phyloP scores from a whole-genome alignment of 2,329 filamentous ascomycete species.

The Colletotrichum sidae region DNA sequence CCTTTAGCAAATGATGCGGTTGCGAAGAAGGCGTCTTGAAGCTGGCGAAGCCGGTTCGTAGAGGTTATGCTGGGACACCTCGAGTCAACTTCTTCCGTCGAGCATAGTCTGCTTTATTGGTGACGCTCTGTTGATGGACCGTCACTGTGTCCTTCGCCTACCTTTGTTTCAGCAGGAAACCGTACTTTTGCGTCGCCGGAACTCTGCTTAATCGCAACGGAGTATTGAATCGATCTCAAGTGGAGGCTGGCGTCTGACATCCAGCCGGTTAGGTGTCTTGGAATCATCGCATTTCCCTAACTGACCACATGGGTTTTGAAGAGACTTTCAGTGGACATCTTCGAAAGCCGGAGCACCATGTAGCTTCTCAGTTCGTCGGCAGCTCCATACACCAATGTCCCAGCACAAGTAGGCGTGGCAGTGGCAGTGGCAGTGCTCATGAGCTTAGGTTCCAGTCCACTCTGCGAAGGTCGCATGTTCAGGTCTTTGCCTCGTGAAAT shows the following conservation, averaged over 20 bases:
- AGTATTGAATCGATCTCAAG: not conserved
- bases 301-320: no score
- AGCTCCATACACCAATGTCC: not conserved
- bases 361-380: not conserved
- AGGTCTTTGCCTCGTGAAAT: slow-evolving; percentile 2
- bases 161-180: not conserved
- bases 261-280: not conserved
- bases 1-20: not conserved
- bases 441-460: not conserved
- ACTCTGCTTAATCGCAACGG: not conserved
- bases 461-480: not conserved
- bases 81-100: not conserved
- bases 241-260: not conserved
- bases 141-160: not conserved
- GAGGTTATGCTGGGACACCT: not conserved
- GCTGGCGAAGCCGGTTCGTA: not conserved
- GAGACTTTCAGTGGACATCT: not conserved
- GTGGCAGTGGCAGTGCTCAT: not conserved
- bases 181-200: not conserved
- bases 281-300: not conserved
- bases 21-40: not conserved
- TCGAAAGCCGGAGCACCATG: not conserved
- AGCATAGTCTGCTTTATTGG: not conserved
- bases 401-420: not conserved
- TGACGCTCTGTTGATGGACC: not conserved